Evolutionary conservation across 2,329 filamentous ascomycete genomes (phyloP).

Genomic region (Phialocephala subalpina): DNA sequence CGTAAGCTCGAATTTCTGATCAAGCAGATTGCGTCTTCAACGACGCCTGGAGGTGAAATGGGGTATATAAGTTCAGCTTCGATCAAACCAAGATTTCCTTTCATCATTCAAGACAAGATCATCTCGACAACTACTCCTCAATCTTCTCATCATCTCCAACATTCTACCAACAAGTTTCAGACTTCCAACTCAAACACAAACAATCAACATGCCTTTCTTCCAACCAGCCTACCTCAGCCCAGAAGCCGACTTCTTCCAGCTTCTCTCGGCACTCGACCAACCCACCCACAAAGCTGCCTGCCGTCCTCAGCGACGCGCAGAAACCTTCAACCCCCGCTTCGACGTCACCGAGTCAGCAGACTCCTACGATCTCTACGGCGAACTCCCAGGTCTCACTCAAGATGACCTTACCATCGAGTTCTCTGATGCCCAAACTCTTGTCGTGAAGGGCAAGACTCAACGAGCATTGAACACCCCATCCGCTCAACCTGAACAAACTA

Average conservation of each 20-base stretch:
- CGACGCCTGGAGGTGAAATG: slow-evolving; percentile 27
- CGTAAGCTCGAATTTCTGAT: slow-evolving; percentile 38
- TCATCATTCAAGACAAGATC: slow-evolving; percentile 37
- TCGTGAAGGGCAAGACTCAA: slow-evolving; percentile 63
- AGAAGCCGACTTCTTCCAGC: slow-evolving; percentile 58
- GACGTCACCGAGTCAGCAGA: slow-evolving; percentile 75
- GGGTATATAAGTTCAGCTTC: slow-evolving; percentile 33
- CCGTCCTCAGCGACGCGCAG: slow-evolving; percentile 40
- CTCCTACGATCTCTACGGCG: slow-evolving; percentile 79
- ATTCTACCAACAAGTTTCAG: slow-evolving; percentile 12
- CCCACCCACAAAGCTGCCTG: slow-evolving; percentile 23
- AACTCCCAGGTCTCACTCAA: slow-evolving; percentile 77
- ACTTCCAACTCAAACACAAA: slow-evolving; percentile 11
- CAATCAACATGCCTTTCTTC: slow-evolving; percentile 41
- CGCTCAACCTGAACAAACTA: slow-evolving; percentile 54
- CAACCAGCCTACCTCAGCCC: slow-evolving; percentile 35
- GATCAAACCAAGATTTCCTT: slow-evolving; percentile 19
- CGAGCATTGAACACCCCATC: slow-evolving; percentile 64
- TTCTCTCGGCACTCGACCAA: slow-evolving; percentile 67
- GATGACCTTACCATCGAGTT: slow-evolving; percentile 80
- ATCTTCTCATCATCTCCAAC: slow-evolving; percentile 12
- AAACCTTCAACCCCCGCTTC: slow-evolving; percentile 75
- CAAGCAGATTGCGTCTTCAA: slow-evolving; percentile 32
- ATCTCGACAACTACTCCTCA: slow-evolving; percentile 20
- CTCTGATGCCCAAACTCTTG: slow-evolving; percentile 76